phyloP scores from a whole-genome alignment of 1,284 basidiomycete species.

The Leccinum fuscescens region DNA sequence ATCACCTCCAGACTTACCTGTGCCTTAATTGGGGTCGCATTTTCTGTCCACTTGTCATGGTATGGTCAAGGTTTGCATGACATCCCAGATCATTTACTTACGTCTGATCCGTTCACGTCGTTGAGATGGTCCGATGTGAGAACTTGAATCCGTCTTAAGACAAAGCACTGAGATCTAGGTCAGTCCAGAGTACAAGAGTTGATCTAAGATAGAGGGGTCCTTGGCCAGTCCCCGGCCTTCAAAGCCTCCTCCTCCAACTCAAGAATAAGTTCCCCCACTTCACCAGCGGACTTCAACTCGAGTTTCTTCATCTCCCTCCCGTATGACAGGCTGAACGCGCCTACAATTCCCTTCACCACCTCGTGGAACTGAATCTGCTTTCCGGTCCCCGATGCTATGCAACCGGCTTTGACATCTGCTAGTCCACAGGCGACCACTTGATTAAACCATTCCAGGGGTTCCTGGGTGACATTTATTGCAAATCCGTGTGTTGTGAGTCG shows the following conservation, averaged over 20 bases:
- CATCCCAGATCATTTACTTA: neutral
- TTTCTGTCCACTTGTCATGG: neutral
- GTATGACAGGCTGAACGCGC: slow-evolving; percentile 52
- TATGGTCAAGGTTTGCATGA: neutral
- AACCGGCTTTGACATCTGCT: slow-evolving; percentile 77
- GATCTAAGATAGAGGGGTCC: slow-evolving; percentile 7
- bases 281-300: slow-evolving; percentile 44
- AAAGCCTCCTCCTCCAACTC: slow-evolving; percentile 42
- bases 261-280: slow-evolving; percentile 52
- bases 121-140: neutral
- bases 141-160: neutral
- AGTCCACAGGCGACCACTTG: slow-evolving; percentile 91
- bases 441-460: slow-evolving; percentile 84
- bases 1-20: neutral
- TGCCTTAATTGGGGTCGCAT: neutral
- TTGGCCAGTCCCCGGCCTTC: slow-evolving; percentile 25
- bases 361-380: slow-evolving; percentile 42
- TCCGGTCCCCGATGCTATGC: slow-evolving; percentile 49
- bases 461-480: slow-evolving; percentile 84
- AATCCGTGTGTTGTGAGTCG: slow-evolving; percentile 95
- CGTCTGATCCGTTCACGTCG: neutral
- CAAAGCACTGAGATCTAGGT: neutral
- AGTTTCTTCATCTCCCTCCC: slow-evolving; percentile 55
- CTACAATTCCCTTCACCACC: slow-evolving; percentile 53
- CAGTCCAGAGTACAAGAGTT: neutral